Conservation (phyloP, 1,139 yeast genomes). For the Arxiozyma heterogenica region DNA sequence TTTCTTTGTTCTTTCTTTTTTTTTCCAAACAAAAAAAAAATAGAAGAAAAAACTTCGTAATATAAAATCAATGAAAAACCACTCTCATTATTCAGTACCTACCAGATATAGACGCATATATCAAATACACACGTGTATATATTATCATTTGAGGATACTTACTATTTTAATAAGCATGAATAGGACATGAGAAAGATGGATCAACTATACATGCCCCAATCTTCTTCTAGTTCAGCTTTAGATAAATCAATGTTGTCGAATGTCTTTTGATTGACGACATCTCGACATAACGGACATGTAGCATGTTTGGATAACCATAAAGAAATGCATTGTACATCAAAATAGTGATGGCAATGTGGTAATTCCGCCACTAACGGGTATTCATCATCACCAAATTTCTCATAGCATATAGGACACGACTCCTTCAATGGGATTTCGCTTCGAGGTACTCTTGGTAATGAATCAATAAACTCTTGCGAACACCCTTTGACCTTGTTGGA, state of each 20-base stretch:
- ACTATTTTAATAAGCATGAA: neutral
- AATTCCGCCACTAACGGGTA: constrained; percentile 73
- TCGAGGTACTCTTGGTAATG: constrained; percentile 59
- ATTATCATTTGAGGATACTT: neutral
- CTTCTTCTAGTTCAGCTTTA: constrained; percentile 59
- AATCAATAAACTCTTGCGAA: constrained; percentile 59
- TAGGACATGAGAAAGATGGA: neutral
- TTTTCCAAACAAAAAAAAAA: no score
- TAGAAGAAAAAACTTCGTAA: no score
- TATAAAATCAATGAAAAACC: neutral
- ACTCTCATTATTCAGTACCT: neutral
- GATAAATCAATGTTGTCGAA: constrained; percentile 48
- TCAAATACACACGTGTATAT: neutral
- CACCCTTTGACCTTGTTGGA: constrained; percentile 43
- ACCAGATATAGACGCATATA: neutral
- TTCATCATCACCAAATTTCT: constrained; percentile 57
- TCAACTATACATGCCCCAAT: constrained; percentile 71
- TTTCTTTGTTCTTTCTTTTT: no score
- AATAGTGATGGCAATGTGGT: constrained; percentile 69
- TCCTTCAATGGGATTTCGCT: constrained; percentile 50
- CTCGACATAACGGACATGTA: constrained; percentile 85
- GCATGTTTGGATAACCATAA: constrained; percentile 78
- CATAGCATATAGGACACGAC: constrained; percentile 78
- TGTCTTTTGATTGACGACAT: constrained; percentile 50
- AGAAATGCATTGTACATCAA: constrained; percentile 82